phyloP scores from a whole-genome alignment of 208 protist species.

The Leishmania guyanensis region DNA sequence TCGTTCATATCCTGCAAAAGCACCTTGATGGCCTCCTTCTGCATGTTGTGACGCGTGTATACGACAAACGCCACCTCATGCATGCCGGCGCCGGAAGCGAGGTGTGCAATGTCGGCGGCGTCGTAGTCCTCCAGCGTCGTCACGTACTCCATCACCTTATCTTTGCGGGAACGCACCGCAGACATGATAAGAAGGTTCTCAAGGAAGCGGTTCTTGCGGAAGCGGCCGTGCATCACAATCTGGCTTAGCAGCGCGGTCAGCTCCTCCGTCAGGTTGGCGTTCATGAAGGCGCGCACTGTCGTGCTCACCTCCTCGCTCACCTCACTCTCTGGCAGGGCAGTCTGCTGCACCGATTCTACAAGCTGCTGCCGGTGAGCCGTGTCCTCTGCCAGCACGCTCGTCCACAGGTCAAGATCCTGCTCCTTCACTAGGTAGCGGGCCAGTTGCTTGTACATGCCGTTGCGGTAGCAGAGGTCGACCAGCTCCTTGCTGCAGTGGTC shows the following conservation, averaged over 20 bases:
- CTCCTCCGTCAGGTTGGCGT: constrained; percentile 98
- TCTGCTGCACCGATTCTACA: constrained; percentile 99
- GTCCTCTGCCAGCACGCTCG: constrained; percentile 92
- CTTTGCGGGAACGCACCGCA: constrained; percentile 96
- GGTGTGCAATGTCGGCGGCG: constrained; percentile 97
- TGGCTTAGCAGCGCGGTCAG: constrained; percentile 99
- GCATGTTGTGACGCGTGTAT: constrained; percentile 98
- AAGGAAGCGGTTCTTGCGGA: constrained; percentile 98
- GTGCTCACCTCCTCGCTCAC: constrained; percentile 97
- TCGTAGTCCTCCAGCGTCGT: constrained; percentile 99
- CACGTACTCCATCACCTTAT: constrained; percentile 99
- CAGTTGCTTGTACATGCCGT: constrained; percentile 98
- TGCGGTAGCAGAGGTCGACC: constrained; percentile 96
- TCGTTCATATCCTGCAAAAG: constrained; percentile 96
- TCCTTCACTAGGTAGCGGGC: constrained; percentile 98
- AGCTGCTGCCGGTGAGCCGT: constrained; percentile 92
- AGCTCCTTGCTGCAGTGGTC: constrained; percentile 97
- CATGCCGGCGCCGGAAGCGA: constrained; percentile 93
- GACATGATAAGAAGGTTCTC: constrained; percentile 99
- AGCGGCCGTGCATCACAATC: constrained; percentile 98
- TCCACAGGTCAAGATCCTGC: constrained; percentile 98
- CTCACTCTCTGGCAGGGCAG: constrained; percentile 97
- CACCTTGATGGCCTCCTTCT: constrained; percentile 97
- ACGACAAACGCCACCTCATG: constrained; percentile 99
- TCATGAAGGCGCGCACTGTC: constrained; percentile 99